Evolutionary conservation across 2,329 filamentous ascomycete species (phyloP).

Genomic region (Clarireedia paspali): DNA sequence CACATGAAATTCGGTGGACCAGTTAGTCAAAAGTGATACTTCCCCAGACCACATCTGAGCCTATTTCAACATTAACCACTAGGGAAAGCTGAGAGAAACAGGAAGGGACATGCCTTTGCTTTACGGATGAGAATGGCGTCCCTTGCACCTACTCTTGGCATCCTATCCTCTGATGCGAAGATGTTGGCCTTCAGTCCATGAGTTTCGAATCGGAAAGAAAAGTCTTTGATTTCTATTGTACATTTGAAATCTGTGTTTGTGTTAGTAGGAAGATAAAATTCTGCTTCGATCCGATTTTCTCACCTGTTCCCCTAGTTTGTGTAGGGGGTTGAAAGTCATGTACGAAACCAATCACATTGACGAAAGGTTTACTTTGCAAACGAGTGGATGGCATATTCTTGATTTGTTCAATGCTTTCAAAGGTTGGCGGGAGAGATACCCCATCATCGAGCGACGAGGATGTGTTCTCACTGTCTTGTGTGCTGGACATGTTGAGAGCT

Average conservation of each 20-base stretch:
- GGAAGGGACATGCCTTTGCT: conserved; percentile 35
- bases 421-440: conserved; percentile 24
- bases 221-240: conserved; percentile 53
- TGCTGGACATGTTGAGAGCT: background rate
- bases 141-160: conserved; percentile 41
- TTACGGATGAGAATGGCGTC: conserved; percentile 59
- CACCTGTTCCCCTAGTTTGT: conserved; percentile 45
- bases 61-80: conserved; percentile 24
- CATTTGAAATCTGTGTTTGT: conserved; percentile 47
- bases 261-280: background rate
- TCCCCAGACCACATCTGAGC: conserved; percentile 32
- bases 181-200: conserved; percentile 42
- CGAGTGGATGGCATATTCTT: conserved; percentile 21
- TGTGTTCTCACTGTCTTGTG: background rate
- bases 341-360: conserved; percentile 64
- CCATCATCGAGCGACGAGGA: background rate
- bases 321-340: conserved; percentile 53
- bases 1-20: conserved; percentile 37
- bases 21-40: conserved; percentile 39
- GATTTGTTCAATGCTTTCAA: conserved; percentile 35
- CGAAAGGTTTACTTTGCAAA: conserved; percentile 17
- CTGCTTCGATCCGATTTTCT: conserved; percentile 8
- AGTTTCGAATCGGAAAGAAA: conserved; percentile 38
- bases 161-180: conserved; percentile 46
- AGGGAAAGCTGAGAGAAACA: conserved; percentile 3